phyloP scores from a whole-genome alignment of 257 asterid genomes.

The Solanum ossicruentum region DNA sequence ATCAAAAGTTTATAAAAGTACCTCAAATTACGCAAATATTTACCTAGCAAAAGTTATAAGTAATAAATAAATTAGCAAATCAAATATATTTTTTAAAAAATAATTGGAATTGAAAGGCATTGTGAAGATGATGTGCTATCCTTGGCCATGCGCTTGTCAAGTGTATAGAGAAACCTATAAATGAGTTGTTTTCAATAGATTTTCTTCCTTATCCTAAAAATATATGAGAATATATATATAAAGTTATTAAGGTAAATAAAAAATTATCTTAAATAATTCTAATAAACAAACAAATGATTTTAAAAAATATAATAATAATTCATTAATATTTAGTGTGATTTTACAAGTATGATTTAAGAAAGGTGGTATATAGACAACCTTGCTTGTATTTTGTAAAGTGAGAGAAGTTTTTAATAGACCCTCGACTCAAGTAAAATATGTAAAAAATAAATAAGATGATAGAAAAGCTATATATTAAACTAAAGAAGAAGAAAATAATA shows the following conservation, averaged over 20 bases:
- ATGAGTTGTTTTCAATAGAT: not conserved
- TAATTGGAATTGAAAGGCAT: not conserved
- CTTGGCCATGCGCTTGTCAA: not conserved
- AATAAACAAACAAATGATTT: not conserved
- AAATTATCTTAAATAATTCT: not conserved
- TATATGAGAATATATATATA: not conserved
- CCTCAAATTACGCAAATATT: not conserved
- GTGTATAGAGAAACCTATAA: not conserved
- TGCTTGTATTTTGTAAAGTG: not conserved
- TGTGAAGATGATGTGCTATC: not conserved
- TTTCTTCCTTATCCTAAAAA: not conserved
- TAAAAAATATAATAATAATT: not conserved
- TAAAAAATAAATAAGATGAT: too few species aligned
- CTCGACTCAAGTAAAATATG: too few species aligned
- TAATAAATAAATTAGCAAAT: not conserved
- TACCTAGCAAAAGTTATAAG: not conserved
- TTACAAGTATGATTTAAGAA: not conserved
- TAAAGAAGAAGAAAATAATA: too few species aligned
- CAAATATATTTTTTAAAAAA: not conserved
- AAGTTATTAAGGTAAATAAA: not conserved
- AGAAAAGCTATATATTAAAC: too few species aligned
- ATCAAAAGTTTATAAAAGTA: not conserved
- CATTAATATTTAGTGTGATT: rapidly evolving
- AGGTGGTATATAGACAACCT: rapidly evolving
- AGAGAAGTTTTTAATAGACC: too few species aligned